Base-by-base conservation (phyloP, 257 asterid species). In the Scutellaria galericulata region DNA sequence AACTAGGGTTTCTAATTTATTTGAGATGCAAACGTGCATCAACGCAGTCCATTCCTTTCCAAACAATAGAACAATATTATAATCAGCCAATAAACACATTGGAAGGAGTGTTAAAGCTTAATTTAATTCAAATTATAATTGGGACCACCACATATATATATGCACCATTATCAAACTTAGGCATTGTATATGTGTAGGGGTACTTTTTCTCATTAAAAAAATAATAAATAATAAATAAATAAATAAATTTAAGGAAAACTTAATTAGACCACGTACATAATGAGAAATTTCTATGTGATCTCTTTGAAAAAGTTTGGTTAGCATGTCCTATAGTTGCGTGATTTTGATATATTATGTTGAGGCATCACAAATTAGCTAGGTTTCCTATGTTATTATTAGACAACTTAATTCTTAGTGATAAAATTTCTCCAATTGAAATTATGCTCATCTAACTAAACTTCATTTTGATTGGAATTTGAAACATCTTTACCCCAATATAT, bases 1-100 rank as follows among this genome's bases (percentile, higher is more conserved):
- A 71, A 64, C 59, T 80, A 85, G 82, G 84, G 82, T 64, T 74
- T 71, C 40, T 40, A 48, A 63, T 48, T 22, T 64, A 78, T 74
- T 72, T 39, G 18, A 68, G 68, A 71, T 67, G 80, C 50, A 72
- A 56, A 75, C 83, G 85, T 77, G 88, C 84, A 81, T 8, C 66
- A 61, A 66, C 63, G 52, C 20, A 59, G 75, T 63, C 86, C 90
- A 75, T 78, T 81, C 81, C 52, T 78, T 81, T 83, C 68, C 24
- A 35, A 65, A 52, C 18, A 53, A 7, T 65, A 64, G 9, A 20
- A 62, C 59, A 71, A 64, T 83, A 81, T 45, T 65, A 61, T 81
- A 80, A 39, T 56, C 12, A 68, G 39, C 31, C 46, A 70, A 37
- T 69, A 5, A 68, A 12, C 48, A 45, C 74, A 62, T 75, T 56